Base-by-base conservation (phyloP, 805 yeast species). In the Isabelozyma gotoi region DNA sequence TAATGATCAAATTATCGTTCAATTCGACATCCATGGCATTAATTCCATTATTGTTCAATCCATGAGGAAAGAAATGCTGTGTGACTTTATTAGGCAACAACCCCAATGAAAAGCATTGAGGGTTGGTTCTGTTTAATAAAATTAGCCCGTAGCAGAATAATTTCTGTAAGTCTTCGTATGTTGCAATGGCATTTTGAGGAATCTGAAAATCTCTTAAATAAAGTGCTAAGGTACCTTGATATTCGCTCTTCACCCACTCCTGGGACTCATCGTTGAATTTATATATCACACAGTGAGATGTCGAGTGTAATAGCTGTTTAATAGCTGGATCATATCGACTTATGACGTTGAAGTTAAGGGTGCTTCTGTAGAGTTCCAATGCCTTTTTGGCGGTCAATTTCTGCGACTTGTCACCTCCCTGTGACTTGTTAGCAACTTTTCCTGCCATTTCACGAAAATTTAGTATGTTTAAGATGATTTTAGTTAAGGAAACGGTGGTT, bases 261-360 rank as follows among this genome's bases (percentile, higher is more conserved):
- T 78, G 81, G 21, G 65, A 63, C 6, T 64, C 71, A 16, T 73
- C 71, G 50, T 78, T 78, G 66, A 78, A 85, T 56, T 81, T 78
- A 61, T 85, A 86, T 14, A 85, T 71, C 24, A 85, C 87, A 43
- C 86, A 81, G 59, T 85, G 88, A 12, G 91, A 81, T 2, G 91
- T 78, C 41, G 82, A 77, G 54, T 80, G 84, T 34, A 85, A 64
- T 21, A 86, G 68, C 56, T 83, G 88, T 44, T 84, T 80, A 39
- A 85, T 79, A 49, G 74, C 73, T 0, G 91, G 86, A 51, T 86
- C 95, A 56, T 86, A 86, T 47, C 90, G 74, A 18, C 85, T 83
- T 21, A 86, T 83, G 41, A 86, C 91, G 57, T 85, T 86, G 65
- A 78, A 85, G 39, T 86, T 84, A 38, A 86, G 65, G 0, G 91